Evolutionary conservation across 2,329 filamentous ascomycete genomes (phyloP).

Genomic region (Penicillium hordei): DNA sequence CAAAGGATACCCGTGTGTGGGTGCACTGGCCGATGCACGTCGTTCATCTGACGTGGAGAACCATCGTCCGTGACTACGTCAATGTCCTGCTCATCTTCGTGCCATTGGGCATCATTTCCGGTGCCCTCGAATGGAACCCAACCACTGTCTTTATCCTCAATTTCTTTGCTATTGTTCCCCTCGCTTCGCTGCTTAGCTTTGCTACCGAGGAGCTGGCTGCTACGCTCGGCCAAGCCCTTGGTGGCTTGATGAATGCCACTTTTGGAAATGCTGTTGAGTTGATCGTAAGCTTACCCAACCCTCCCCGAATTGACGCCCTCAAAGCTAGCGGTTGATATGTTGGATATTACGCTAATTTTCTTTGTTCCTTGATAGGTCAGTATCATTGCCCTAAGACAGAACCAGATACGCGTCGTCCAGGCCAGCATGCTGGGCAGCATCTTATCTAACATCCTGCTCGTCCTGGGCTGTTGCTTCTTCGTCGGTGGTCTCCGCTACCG

Average conservation of each 20-base stretch:
- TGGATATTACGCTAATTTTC: background rate
- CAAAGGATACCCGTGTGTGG: conserved; percentile 40
- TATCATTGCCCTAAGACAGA: conserved; percentile 81
- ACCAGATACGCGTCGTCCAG: conserved; percentile 94
- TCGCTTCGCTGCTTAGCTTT: conserved; percentile 63
- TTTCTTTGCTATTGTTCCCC: conserved; percentile 64
- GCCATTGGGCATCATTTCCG: conserved; percentile 62
- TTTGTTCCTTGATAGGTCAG: conserved; percentile 63
- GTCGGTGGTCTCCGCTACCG: conserved; percentile 69
- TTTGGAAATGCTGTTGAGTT: conserved; percentile 67
- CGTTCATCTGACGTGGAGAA: conserved; percentile 44
- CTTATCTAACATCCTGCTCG: conserved; percentile 87
- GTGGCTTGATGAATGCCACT: conserved; percentile 64
- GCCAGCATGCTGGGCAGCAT: conserved; percentile 96
- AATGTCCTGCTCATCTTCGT: conserved; percentile 65
- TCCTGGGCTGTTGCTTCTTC: conserved; percentile 77
- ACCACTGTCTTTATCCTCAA: conserved; percentile 62
- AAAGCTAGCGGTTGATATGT: background rate
- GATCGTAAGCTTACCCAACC: conserved; percentile 59
- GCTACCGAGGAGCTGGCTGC: conserved; percentile 63
- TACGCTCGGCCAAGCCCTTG: conserved; percentile 61
- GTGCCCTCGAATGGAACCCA: conserved; percentile 59
- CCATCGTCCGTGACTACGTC: conserved; percentile 52
- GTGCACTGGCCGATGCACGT: conserved; percentile 42
- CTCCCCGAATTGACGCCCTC: background rate